Evolutionary conservation across 1,139 yeast species (phyloP), one percentile per base, ranked within the genome.

Genomic region (Kurtzmaniella natalensis): DNA sequence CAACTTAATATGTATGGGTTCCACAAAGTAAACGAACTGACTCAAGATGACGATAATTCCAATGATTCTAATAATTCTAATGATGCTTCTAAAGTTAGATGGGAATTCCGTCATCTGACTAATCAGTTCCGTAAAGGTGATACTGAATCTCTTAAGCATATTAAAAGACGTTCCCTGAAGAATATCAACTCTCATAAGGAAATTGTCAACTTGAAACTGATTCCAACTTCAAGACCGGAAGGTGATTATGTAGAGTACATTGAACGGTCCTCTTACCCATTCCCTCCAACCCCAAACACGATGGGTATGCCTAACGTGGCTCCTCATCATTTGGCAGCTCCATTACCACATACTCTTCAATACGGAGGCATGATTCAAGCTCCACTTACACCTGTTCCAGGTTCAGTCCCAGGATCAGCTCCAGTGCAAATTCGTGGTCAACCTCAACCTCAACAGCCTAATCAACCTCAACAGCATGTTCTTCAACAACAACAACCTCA

Each of bases 1-100:
- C 92, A 82, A 48, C 52, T 82, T 39, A 83, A 82, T 56, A 82
- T 82, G 86, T 82, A 82, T 51, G 92, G 87, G 7, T 81, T 81
- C 55, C 89, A 82, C 51, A 82, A 82, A 54, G 86, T 81, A 13
- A 68, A 65, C 46, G 72, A 65, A 37, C 54, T 58, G 31, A 59
- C 58, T 40, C 62, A 56, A 40, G 45, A 37, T 10, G 44, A 45
- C 11, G 43, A 34, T 14, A 33, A 31, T 23, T 27, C 8, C 33
- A 23, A 10, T 4, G 26, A 23, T 11, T 15, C 33, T 6, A n/a
- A 34, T 14, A 33, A 31, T 23, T 27, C 8, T 32, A 23, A 10
- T 4, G 26, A 23, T 11, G n/a, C 33, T 6, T 23, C 32, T 11
- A 38, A 31, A 40, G 34, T 21, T 22, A 33, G 22, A 28, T 82